Conservation (phyloP, 768 basidiomycete species). For the Trametes coccinea region DNA sequence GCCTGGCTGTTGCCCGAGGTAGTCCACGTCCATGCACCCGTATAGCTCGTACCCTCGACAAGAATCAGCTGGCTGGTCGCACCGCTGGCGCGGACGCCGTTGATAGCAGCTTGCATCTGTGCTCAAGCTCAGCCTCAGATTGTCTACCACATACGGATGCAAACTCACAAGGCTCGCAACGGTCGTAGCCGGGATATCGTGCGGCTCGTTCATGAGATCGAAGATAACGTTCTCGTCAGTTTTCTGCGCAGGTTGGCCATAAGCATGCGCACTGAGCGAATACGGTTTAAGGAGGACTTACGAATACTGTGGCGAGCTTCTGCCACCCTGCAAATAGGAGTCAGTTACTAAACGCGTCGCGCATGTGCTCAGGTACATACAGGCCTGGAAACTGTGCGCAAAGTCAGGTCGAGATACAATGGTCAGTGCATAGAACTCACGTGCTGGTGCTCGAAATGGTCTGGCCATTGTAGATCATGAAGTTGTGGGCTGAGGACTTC, state of each 20-base stretch:
- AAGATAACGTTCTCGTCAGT: slow-evolving; percentile 56
- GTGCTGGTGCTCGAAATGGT: slow-evolving; percentile 49
- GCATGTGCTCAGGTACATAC: slow-evolving; percentile 33
- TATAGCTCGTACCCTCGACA: slow-evolving; percentile 47
- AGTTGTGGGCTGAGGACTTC: slow-evolving; percentile 52
- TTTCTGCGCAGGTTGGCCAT: slow-evolving; percentile 17
- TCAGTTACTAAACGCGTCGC: neutral
- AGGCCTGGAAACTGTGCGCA: slow-evolving; percentile 46
- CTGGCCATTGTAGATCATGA: slow-evolving; percentile 56
- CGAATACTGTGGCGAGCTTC: slow-evolving; percentile 56
- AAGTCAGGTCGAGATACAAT: neutral
- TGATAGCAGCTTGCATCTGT: slow-evolving; percentile 63
- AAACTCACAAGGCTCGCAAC: slow-evolving; percentile 50
- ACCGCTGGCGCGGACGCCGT: slow-evolving; percentile 62
- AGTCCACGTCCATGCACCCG: slow-evolving; percentile 63
- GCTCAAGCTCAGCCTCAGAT: neutral
- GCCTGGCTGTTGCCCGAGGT: slow-evolving; percentile 56
- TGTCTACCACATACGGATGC: slow-evolving; percentile 9
- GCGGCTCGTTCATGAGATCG: slow-evolving; percentile 68
- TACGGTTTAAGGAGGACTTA: slow-evolving; percentile 30
- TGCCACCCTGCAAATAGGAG: slow-evolving; percentile 47
- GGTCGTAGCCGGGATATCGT: slow-evolving; percentile 52
- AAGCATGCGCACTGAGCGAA: neutral
- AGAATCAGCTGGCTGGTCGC: slow-evolving; percentile 49
- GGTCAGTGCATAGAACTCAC: slow-evolving; percentile 36